Conservation (phyloP, 2,329 filamentous ascomycete genomes). For the Zasmidium citrigriseum region DNA sequence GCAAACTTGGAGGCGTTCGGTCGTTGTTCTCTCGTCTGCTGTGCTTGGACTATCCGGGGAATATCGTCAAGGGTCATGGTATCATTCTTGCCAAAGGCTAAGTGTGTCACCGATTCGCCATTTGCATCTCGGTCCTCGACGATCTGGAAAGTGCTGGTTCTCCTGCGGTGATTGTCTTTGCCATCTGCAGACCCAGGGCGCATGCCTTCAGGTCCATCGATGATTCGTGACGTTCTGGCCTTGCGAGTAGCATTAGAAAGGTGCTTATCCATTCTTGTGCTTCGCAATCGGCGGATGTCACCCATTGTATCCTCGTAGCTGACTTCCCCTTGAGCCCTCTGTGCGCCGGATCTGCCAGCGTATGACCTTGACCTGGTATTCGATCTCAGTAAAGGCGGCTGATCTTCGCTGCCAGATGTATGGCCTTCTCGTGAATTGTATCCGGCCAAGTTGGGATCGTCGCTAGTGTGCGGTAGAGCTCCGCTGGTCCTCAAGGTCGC, state of each 20-base stretch:
- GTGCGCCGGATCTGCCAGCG: conserved; percentile 59
- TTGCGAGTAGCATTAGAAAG: conserved; percentile 91
- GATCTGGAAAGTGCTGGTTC: conserved; percentile 66
- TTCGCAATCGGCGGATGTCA: conserved; percentile 87
- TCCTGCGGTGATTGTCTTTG: conserved; percentile 32
- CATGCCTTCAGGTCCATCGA: conserved; percentile 79
- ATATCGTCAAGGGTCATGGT: conserved; percentile 95
- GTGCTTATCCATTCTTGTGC: conserved; percentile 91
- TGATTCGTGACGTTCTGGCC: conserved; percentile 85
- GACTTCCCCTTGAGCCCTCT: conserved; percentile 58
- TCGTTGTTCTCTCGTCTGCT: conserved; percentile 88
- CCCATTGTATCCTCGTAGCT: conserved; percentile 95
- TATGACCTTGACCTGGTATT: conserved; percentile 75
- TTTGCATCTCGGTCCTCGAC: conserved; percentile 74
- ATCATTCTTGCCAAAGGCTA: conserved; percentile 88
- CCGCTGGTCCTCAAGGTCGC: conserved; percentile 84
- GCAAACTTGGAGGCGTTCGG: conserved; percentile 77
- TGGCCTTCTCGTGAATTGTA: conserved; percentile 69
- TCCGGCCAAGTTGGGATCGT: conserved; percentile 68
- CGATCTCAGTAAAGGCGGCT: conserved; percentile 59
- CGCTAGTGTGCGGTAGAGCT: conserved; percentile 70
- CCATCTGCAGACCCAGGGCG: conserved; percentile 72
- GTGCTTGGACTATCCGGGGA: conserved; percentile 89
- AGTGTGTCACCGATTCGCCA: conserved; percentile 67
- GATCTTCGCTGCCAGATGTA: conserved; percentile 47